Evolutionary conservation across 352 stramenopile genomes (phyloP), one percentile per base, ranked within the genome.

Genomic region (Phytophthora sojae): DNA sequence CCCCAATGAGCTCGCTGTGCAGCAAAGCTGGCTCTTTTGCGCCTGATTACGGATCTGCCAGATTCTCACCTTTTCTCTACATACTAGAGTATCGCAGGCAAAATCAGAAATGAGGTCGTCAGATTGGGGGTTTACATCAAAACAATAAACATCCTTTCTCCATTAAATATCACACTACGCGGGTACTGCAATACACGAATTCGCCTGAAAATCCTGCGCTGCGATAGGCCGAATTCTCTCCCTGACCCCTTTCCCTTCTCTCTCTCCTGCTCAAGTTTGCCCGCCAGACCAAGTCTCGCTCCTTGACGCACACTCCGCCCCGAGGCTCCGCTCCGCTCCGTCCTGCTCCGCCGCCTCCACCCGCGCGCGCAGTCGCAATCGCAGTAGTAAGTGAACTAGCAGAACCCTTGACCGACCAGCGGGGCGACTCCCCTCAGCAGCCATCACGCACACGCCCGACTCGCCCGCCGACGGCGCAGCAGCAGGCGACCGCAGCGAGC

Each of bases 201-300:
- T 39, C 32, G 9, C 32, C 4, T 14, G 12, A 39, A 39, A 39
- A 39, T 39, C 12, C 39, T 17, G 14, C 39, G 15, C 39, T 6
- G 14, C 39, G 14, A 47, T 47, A 19, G 39, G 39, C 15, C 14
- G 52, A 68, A 21, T 23, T 35, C 21, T 32, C 25, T 6, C 67
- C 61, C 55, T 62, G 50, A 52, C 32, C 62, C 55, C 45, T 50
- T 56, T 52, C 62, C 53, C 54, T 62, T 44, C 67, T 57, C 57
- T 57, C 57, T 58, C 67, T 69, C 35, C 49, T 30, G 49, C 23
- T 8, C 25, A 39, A 30, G 23, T 32, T 53, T 17, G 42, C 17
- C 30, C 26, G 53, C 19, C 67, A 73, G 67, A 73, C 67, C 61
- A 37, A 59, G 67, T 70, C 61, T 70, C 47, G 63, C 61, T 75